phyloP scores from a whole-genome alignment of 768 basidiomycete genomes.

The Phlegmacium glaucopus region DNA sequence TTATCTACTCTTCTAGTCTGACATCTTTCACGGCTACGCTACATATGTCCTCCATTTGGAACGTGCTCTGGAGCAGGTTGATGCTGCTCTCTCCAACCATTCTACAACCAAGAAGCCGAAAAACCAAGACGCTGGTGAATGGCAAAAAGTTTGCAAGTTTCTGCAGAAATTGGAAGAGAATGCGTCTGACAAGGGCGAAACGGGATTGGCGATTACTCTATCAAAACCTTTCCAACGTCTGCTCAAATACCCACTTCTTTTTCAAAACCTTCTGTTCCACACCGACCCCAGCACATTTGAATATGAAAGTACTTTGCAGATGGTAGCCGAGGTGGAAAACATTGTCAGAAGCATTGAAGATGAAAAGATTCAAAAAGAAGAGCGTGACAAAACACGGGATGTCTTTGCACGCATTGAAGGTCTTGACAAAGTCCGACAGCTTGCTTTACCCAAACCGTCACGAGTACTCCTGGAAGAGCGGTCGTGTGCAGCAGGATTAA shows the following conservation, averaged over 20 bases:
- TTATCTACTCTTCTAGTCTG: slow-evolving; percentile 52
- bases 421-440: slow-evolving; percentile 87
- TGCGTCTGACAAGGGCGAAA: slow-evolving; percentile 87
- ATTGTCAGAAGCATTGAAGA: slow-evolving; percentile 98
- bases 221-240: slow-evolving; percentile 97
- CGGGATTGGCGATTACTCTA: slow-evolving; percentile 89
- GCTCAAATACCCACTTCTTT: slow-evolving; percentile 94
- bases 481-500: slow-evolving; percentile 39
- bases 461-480: slow-evolving; percentile 85
- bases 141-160: slow-evolving; percentile 72
- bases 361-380: slow-evolving; percentile 96
- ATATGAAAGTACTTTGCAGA: slow-evolving; percentile 92
- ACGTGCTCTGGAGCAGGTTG: slow-evolving; percentile 83
- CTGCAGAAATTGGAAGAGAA: slow-evolving; percentile 75
- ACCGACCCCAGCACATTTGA: slow-evolving; percentile 97
- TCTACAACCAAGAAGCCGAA: slow-evolving; percentile 67
- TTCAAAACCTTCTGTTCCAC: slow-evolving; percentile 95
- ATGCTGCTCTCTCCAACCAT: slow-evolving; percentile 67
- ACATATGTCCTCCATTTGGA: slow-evolving; percentile 95
- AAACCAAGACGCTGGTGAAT: slow-evolving; percentile 77
- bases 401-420: slow-evolving; percentile 96
- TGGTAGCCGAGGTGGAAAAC: slow-evolving; percentile 96
- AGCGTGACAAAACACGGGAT: slow-evolving; percentile 92
- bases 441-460: slow-evolving; percentile 88
- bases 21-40: slow-evolving; percentile 91